Percentiles rank a stretch among this genome's conserved stretches.
These are phyloP conservation scores for Persicaria maculosa DNA, from an alignment of 148 eudicot species.

Conservation along the genomic window DNA sequence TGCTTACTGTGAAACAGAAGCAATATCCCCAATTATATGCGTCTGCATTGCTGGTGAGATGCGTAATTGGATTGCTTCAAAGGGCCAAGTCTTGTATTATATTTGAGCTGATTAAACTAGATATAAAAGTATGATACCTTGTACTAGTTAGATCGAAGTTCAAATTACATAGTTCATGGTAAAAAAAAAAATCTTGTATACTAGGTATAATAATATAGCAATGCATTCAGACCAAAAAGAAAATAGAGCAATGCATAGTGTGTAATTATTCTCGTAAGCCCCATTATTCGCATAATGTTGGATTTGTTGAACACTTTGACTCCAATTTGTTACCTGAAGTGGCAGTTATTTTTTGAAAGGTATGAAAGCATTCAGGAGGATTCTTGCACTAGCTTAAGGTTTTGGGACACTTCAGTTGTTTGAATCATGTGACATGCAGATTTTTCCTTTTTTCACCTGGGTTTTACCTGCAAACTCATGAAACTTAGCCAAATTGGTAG, in stretches of 20 bases:
- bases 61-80: background rate
- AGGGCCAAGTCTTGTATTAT: constrained; percentile 1
- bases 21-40: background rate
- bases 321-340: background rate
- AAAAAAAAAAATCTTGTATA: background rate
- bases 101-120: background rate
- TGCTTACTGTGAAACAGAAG: background rate
- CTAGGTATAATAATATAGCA: background rate
- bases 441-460: background rate
- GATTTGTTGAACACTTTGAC: background rate
- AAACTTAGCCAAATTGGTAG: background rate
- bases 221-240: background rate
- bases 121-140: background rate
- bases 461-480: background rate
- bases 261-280: background rate
- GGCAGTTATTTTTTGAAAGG: background rate
- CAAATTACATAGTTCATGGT: background rate
- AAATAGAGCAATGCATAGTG: too few species aligned
- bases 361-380: constrained; percentile 7
- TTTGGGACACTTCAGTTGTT: background rate
- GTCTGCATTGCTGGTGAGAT: background rate
- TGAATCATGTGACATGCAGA: background rate
- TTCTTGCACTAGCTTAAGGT: background rate
- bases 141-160: background rate
- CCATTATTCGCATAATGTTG: background rate